A percentile compares a stretch with the other conserved stretches of the same genome.
These are phyloP conservation scores for Aspergillus clavatus DNA, from an alignment of 2,329 filamentous ascomycete species.

Conservation along the genomic window DNA sequence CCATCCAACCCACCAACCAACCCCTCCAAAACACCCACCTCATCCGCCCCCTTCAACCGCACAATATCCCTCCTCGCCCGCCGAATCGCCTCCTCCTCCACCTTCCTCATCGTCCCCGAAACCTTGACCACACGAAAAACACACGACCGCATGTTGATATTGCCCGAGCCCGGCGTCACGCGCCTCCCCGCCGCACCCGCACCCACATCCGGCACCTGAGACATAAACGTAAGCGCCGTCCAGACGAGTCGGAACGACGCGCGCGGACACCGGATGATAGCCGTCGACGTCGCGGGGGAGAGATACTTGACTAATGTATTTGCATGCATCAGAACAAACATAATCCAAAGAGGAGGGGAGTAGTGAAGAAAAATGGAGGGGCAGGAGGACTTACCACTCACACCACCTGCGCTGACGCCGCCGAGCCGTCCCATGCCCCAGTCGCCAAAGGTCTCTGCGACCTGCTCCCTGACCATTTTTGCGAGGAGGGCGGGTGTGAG, in stretches of 20 bases:
- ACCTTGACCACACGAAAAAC: slow-evolving; percentile 81
- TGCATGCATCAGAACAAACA: not conserved
- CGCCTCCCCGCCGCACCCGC: slow-evolving; percentile 14
- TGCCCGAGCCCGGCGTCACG: slow-evolving; percentile 11
- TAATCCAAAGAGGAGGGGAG: not conserved
- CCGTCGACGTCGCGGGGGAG: slow-evolving; percentile 85
- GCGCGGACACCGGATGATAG: slow-evolving; percentile 79
- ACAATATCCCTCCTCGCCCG: slow-evolving; percentile 68
- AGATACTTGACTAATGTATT: slow-evolving; percentile 88
- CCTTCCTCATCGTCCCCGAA: slow-evolving; percentile 88
- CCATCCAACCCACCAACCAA: slow-evolving; percentile 36
- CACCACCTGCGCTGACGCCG: slow-evolving; percentile 64
- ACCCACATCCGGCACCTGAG: slow-evolving; percentile 59
- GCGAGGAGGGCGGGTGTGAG: slow-evolving; percentile 63
- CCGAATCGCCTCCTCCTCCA: slow-evolving; percentile 81
- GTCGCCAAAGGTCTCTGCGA: slow-evolving; percentile 76
- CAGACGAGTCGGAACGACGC: slow-evolving; percentile 82
- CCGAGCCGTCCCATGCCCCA: slow-evolving; percentile 60
- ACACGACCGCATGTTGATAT: slow-evolving; percentile 48
- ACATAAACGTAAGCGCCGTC: slow-evolving; percentile 80
- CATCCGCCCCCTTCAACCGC: slow-evolving; percentile 54
- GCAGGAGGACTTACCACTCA: slow-evolving; percentile 63
- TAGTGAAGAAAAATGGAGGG: too few species aligned
- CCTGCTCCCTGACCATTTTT: slow-evolving; percentile 64
- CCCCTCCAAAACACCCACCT: slow-evolving; percentile 39